These are phyloP conservation scores for Dentipellis fragilis DNA, from an alignment of 768 basidiomycete species.

Conservation along the genomic window DNA sequence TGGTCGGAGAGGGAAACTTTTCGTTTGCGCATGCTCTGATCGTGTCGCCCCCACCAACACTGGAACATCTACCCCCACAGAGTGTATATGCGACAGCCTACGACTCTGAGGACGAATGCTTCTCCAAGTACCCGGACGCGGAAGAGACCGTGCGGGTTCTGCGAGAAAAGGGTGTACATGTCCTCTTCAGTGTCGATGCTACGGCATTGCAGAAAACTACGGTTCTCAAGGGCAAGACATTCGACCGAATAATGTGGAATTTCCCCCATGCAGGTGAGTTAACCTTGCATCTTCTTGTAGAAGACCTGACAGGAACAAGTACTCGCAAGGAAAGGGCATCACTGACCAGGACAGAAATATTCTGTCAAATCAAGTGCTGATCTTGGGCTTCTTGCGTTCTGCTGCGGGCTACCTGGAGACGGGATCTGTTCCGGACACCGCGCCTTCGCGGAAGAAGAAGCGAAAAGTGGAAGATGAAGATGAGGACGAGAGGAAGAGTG, in stretches of 20 bases:
- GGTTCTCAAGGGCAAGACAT: conserved; percentile 47
- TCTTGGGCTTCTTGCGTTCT: conserved; percentile 76
- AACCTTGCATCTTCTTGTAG: not conserved
- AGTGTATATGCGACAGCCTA: conserved; percentile 81
- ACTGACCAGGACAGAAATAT: conserved; percentile 92
- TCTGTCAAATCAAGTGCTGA: conserved; percentile 73
- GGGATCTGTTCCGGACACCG: conserved; percentile 43
- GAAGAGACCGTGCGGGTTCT: conserved; percentile 45
- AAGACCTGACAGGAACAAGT: conserved; percentile 4
- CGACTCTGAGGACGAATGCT: conserved; percentile 70
- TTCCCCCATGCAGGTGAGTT: conserved; percentile 88
- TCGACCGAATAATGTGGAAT: conserved; percentile 86
- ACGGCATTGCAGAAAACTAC: conserved; percentile 54
- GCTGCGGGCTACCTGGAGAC: conserved; percentile 47
- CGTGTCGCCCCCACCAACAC: conserved; percentile 29
- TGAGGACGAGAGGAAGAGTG: conserved; percentile 27
- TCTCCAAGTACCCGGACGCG: conserved; percentile 75
- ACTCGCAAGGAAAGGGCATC: conserved; percentile 65
- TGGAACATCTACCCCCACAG: conserved; percentile 45
- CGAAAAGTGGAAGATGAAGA: conserved; percentile 28
- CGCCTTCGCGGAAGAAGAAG: conserved; percentile 34
- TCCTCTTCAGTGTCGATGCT: conserved; percentile 83
- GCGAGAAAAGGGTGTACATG: conserved; percentile 47
- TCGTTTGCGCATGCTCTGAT: conserved; percentile 79
- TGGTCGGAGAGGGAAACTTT: conserved; percentile 94